phyloP scores from a whole-genome alignment of 2,329 filamentous ascomycete species.

The Colletotrichum ledebouriae region DNA sequence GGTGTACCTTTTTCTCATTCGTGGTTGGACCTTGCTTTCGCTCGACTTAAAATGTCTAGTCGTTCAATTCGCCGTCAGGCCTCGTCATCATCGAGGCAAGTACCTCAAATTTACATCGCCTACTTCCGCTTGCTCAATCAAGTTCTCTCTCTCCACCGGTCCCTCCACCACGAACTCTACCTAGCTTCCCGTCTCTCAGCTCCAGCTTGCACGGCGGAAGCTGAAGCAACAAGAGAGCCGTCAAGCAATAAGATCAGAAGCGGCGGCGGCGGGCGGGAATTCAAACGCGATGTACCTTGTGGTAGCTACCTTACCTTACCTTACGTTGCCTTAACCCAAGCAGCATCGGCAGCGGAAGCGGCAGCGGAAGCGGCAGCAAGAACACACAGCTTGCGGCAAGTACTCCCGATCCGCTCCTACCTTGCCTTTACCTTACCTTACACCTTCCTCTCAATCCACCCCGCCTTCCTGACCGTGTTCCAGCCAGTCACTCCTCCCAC shows the following conservation, averaged over 20 bases:
- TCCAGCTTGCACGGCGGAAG: slow-evolving; percentile 5
- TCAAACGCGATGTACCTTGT: not conserved
- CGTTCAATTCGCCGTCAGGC: slow-evolving; percentile 13
- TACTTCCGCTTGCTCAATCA: slow-evolving; percentile 5
- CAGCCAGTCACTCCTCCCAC: slow-evolving; percentile 40
- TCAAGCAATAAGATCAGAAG: not conserved
- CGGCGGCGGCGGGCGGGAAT: not conserved
- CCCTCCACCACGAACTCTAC: slow-evolving; percentile 21
- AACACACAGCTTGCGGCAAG: slow-evolving; percentile 10
- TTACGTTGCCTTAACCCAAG: not conserved
- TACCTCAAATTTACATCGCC: not conserved
- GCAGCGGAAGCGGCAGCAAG: slow-evolving; percentile 8
- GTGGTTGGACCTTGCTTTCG: slow-evolving; percentile 6
- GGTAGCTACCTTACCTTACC: not conserved
- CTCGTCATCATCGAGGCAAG: slow-evolving; percentile 8
- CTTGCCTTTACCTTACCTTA: slow-evolving; percentile 10
- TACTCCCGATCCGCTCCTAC: slow-evolving; percentile 25
- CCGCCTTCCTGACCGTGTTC: slow-evolving; percentile 34
- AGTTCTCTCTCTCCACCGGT: not conserved
- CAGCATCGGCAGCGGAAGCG: not conserved
- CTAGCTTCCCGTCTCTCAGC: not conserved
- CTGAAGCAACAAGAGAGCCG: not conserved
- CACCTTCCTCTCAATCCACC: slow-evolving; percentile 32
- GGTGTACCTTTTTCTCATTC: not conserved
- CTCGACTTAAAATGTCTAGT: not conserved